Conservation (phyloP, 345 rosid species). For the Pistacia integerrima region DNA sequence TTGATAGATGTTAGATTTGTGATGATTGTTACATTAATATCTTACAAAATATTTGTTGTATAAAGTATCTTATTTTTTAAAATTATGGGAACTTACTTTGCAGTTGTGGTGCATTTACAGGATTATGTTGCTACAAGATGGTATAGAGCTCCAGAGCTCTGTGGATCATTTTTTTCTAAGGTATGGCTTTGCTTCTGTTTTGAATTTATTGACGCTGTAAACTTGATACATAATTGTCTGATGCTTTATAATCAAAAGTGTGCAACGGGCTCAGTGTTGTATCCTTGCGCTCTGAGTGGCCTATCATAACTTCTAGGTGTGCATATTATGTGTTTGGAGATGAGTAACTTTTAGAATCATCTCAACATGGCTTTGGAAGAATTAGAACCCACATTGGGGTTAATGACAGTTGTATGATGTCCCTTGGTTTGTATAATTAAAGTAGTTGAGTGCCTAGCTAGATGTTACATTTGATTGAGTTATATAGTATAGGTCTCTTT, state of each 20-base stretch:
- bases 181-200: conserved; percentile 36
- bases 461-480: neutral
- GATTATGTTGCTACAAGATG: conserved; percentile 99
- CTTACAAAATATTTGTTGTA: neutral
- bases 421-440: neutral
- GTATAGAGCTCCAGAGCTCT: conserved; percentile 99
- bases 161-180: conserved; percentile 98
- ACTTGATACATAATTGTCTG: neutral
- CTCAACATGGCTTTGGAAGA: neutral
- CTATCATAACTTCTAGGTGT: neutral
- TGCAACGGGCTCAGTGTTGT: neutral
- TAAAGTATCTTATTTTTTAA: neutral
- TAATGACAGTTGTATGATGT: neutral
- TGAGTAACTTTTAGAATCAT: neutral
- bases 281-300: conserved; percentile 12
- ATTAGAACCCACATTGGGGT: neutral
- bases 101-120: conserved; percentile 38
- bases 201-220: neutral
- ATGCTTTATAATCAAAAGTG: conserved; percentile 5
- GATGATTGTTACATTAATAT: conserved; percentile 10
- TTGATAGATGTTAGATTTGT: neutral
- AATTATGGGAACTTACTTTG: conserved; percentile 17
- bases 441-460: neutral
- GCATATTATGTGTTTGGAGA: neutral
- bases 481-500: neutral